Percentiles rank a stretch among this genome's conserved stretches.
Conservation (phyloP, 176 grass and related monocot species). For the Aegilops longissima region DNA sequence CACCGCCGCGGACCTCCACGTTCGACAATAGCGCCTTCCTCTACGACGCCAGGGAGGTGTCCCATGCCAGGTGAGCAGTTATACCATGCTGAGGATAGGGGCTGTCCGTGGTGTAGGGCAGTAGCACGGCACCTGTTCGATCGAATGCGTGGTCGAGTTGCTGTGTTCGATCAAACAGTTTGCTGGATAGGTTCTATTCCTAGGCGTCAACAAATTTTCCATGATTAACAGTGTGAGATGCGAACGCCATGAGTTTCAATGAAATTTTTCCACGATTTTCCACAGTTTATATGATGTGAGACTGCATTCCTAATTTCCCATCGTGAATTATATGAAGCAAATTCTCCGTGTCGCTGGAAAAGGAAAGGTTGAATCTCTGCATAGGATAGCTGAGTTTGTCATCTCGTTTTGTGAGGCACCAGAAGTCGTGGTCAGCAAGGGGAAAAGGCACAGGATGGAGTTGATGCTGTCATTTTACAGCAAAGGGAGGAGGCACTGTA, state of each 20-base stretch:
- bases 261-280: neutral
- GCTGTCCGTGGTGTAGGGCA: neutral
- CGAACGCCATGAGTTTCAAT: neutral
- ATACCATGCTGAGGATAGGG: neutral
- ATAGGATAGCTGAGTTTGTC: neutral
- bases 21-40: neutral
- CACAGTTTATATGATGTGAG: neutral
- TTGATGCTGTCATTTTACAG: conserved; percentile 59
- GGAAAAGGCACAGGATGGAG: conserved; percentile 44
- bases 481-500: conserved; percentile 51
- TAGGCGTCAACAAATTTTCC: neutral
- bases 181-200: neutral
- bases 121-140: neutral
- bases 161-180: neutral
- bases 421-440: conserved; percentile 42
- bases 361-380: neutral
- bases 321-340: neutral
- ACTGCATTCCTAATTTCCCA: neutral
- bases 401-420: conserved; percentile 36
- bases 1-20: neutral
- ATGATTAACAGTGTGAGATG: neutral
- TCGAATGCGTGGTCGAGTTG: neutral
- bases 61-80: neutral
- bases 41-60: neutral
- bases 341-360: neutral